phyloP scores from a whole-genome alignment of 1,284 basidiomycete species.

The Pterula multifida region DNA sequence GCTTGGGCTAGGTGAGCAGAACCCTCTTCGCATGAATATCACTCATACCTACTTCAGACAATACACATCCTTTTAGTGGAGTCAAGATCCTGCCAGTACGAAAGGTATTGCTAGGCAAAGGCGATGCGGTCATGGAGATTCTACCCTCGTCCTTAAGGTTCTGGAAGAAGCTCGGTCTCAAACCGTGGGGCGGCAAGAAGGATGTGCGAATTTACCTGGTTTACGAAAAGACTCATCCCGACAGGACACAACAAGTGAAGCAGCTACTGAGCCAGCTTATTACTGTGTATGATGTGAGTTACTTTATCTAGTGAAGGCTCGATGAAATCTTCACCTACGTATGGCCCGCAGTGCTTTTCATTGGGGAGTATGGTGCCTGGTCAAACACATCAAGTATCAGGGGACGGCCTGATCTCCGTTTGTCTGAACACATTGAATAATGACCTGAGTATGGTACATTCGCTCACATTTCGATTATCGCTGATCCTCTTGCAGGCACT shows the following conservation, averaged over 20 bases:
- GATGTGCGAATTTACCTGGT: slow-evolving; percentile 56
- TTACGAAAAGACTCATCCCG: slow-evolving; percentile 34
- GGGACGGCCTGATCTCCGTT: background rate
- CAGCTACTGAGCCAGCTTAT: slow-evolving; percentile 47
- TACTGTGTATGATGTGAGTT: slow-evolving; percentile 44
- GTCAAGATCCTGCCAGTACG: no score
- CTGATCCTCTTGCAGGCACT: background rate
- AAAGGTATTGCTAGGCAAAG: slow-evolving; percentile 59
- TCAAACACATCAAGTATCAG: background rate
- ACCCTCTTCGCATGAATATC: no score
- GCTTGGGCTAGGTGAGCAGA: background rate
- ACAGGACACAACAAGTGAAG: slow-evolving; percentile 31
- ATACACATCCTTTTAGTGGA: no score
- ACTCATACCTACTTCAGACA: no score
- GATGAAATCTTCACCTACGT: background rate
- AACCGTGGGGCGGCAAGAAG: slow-evolving; percentile 58
- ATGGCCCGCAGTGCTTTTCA: background rate
- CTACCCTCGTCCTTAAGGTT: slow-evolving; percentile 58
- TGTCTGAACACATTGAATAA: background rate
- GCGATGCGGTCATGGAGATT: slow-evolving; percentile 49
- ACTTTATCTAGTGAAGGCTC: background rate
- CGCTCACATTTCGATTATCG: background rate
- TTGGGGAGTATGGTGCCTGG: background rate
- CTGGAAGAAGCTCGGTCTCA: slow-evolving; percentile 73
- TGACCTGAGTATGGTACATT: background rate